These are phyloP conservation scores for Endoconidiophora polonica DNA, from an alignment of 2,329 filamentous ascomycete species.

Conservation along the genomic window DNA sequence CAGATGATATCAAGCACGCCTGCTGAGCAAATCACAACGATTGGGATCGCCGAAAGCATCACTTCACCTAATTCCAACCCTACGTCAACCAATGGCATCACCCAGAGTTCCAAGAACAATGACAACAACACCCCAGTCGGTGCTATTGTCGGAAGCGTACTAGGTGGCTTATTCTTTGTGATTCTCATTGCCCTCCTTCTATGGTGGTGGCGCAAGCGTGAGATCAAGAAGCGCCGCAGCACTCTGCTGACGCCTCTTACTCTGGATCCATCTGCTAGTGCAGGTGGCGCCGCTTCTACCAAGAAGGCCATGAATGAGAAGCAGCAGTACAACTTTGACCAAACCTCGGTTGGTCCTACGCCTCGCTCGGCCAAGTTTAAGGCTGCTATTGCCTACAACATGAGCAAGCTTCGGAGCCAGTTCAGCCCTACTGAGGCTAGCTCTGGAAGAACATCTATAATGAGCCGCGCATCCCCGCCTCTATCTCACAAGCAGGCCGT, in stretches of 20 bases:
- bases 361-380: slow-evolving; percentile 26
- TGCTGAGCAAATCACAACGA: slow-evolving; percentile 1
- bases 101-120: slow-evolving; percentile 11
- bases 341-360: slow-evolving; percentile 33
- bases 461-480: slow-evolving; percentile 9
- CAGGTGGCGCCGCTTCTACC: slow-evolving; percentile 13
- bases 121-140: slow-evolving; percentile 20
- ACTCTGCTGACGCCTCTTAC: slow-evolving; percentile 33
- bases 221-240: slow-evolving; percentile 27
- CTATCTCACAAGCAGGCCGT: slow-evolving; percentile 15
- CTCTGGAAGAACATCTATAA: slow-evolving; percentile 34
- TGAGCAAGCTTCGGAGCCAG: slow-evolving; percentile 14
- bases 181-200: slow-evolving; percentile 30
- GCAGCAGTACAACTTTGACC: slow-evolving; percentile 25
- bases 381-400: slow-evolving; percentile 20
- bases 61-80: neutral
- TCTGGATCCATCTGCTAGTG: slow-evolving; percentile 16
- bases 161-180: slow-evolving; percentile 31
- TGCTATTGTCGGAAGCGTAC: slow-evolving; percentile 33
- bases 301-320: slow-evolving; percentile 15
- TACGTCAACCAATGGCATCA: neutral
- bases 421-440: slow-evolving; percentile 1
- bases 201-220: slow-evolving; percentile 33
- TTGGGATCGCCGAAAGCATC: slow-evolving; percentile 3
- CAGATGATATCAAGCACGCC: neutral